Base-by-base conservation (phyloP, 257 asterid species). In the Solanum arcanum region DNA sequence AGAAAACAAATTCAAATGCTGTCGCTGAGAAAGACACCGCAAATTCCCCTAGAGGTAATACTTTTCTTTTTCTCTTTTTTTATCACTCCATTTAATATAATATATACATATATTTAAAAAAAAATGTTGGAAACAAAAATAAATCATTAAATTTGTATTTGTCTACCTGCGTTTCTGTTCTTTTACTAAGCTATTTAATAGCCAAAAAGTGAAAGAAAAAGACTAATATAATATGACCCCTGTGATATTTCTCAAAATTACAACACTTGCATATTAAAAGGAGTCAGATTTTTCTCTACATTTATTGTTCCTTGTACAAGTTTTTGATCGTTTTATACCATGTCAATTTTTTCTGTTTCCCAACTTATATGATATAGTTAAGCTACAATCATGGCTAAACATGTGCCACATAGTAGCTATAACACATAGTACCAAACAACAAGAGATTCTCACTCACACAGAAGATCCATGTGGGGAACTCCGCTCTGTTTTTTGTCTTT, bases 41-140 rank as follows among this genome's bases (percentile, higher is more conserved):
- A 73, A 88, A 88, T 90, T 93, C 98, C 85, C 91, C 92, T 6
- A 89, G 89, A 89, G 94, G 98, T 94, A 76, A 12, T 44, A 23
- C 47, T 46, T 80, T 15, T 18, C 21, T 74, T 29, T 31, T 25
- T 59, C 16, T 27, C 52, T 82, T 13, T 33, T 8, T 76, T 37
- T 9, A 7, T 37, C 5, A 5, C 7, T 37, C 39, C 39, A 37
- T 16, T 77, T 42, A 9, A 42, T 49, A 14, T 42, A 14, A 5
- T 62, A 31, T 70, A 13, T n/a, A n/a, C n/a, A n/a, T 21, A 3
- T 33, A 4, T 33, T 33, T 33, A 0, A 4, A 25, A 46, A 15
- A 3, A 78, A 14, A 27, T 9, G 18, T 9, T 46, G 16, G 5
- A 78, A 46, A 78, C 84, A 80, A 80, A 73, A 16, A 29, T 20